These are phyloP conservation scores for Penicillium sp. DNA, from an alignment of 2,329 filamentous ascomycete genomes.

Conservation along the genomic window DNA sequence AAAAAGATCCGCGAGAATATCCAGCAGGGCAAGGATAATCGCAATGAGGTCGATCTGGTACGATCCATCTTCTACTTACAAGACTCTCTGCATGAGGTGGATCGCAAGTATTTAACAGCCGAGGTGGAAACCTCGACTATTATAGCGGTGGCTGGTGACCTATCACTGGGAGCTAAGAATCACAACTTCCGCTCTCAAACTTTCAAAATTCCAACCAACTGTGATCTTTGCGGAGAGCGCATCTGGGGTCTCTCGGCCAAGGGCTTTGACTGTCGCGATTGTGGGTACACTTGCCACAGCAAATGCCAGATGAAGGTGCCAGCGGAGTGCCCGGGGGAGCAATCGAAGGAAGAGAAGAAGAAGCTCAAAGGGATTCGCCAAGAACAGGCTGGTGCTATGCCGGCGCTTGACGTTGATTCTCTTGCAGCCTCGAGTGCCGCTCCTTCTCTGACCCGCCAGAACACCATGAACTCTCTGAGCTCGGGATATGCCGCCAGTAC, in stretches of 20 bases:
- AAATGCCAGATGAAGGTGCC: slow-evolving; percentile 99
- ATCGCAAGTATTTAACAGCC: slow-evolving; percentile 78
- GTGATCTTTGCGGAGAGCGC: slow-evolving; percentile 90
- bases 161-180: slow-evolving; percentile 87
- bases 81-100: slow-evolving; percentile 78
- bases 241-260: slow-evolving; percentile 98
- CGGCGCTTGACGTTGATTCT: slow-evolving; percentile 37
- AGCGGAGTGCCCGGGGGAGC: slow-evolving; percentile 89
- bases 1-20: slow-evolving; percentile 72
- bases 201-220: slow-evolving; percentile 98
- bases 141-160: slow-evolving; percentile 83
- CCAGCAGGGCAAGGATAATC: slow-evolving; percentile 78
- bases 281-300: slow-evolving; percentile 95
- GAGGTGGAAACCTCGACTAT: slow-evolving; percentile 94
- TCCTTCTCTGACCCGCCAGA: slow-evolving; percentile 69
- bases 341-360: slow-evolving; percentile 92
- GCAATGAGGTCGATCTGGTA: slow-evolving; percentile 83
- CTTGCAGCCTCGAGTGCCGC: slow-evolving; percentile 53
- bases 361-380: slow-evolving; percentile 85
- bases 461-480: slow-evolving; percentile 86
- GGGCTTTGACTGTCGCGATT: slow-evolving; percentile 92
- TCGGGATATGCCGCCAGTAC: slow-evolving; percentile 82
- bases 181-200: slow-evolving; percentile 99
- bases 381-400: slow-evolving; percentile 65
- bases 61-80: slow-evolving; percentile 78